Evolutionary conservation across 2,329 filamentous ascomycete species (phyloP).

Genomic region (Pyrenophora teres): DNA sequence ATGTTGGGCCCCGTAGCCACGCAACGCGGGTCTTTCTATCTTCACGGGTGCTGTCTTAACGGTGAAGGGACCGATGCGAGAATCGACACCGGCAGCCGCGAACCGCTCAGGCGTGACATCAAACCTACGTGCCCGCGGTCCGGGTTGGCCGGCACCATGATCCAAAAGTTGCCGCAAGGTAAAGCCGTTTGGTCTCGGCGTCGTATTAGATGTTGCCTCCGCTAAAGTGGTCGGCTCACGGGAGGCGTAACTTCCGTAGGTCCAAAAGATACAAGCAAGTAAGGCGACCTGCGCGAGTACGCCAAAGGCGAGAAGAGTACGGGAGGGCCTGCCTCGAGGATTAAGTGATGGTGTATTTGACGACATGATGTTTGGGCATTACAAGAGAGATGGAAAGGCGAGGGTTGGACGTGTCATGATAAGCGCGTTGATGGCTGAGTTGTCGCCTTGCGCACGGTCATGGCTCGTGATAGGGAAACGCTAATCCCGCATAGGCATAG

Average conservation of each 20-base stretch:
- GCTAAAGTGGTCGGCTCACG: constrained; percentile 13
- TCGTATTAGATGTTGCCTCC: constrained; percentile 3
- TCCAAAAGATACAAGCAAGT: constrained; percentile 20
- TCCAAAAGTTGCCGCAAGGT: constrained; percentile 42
- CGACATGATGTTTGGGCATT: constrained; percentile 29
- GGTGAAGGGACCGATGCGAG: constrained; percentile 36
- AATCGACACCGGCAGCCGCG: constrained; percentile 26
- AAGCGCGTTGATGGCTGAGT: constrained; percentile 22
- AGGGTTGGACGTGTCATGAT: constrained; percentile 17
- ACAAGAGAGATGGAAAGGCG: constrained; percentile 12
- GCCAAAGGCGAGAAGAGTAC: constrained; percentile 18
- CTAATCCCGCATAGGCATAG: constrained; percentile 9
- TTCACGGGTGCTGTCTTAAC: constrained; percentile 35
- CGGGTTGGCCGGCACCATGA: constrained; percentile 42
- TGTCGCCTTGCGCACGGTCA: constrained; percentile 23
- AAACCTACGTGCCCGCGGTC: constrained; percentile 39
- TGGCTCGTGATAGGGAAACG: constrained; percentile 16
- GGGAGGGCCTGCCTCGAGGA: constrained; percentile 20
- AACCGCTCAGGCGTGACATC: constrained; percentile 35
- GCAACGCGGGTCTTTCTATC: constrained; percentile 36
- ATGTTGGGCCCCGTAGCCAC: constrained; percentile 25
- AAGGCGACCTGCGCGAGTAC: constrained; percentile 32
- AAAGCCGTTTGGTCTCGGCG: constrained; percentile 18
- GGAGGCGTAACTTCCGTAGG: constrained; percentile 13
- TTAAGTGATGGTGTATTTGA: constrained; percentile 13